Conservation (phyloP, 805 yeast species). For the Candida michaelii region DNA sequence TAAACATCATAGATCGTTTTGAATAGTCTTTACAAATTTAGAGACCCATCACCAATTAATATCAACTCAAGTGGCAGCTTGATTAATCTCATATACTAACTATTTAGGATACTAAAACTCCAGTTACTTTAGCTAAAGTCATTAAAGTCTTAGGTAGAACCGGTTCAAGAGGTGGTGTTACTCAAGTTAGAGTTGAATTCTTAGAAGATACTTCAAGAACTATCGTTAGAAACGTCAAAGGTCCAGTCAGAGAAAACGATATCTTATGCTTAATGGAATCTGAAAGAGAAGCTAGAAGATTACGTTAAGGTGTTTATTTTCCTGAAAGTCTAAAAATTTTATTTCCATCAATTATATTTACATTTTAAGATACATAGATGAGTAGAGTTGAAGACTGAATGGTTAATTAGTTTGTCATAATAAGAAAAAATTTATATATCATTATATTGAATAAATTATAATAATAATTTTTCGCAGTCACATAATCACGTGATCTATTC, state of each 20-base stretch:
- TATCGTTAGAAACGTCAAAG: slow-evolving; percentile 51
- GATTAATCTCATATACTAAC: slow-evolving; percentile 14
- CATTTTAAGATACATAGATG: slow-evolving; percentile 4
- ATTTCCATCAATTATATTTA: slow-evolving; percentile 4
- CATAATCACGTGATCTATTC: slow-evolving; percentile 5
- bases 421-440: slow-evolving; percentile 6
- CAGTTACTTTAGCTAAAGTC: slow-evolving; percentile 99
- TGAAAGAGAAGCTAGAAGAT: slow-evolving; percentile 98
- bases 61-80: too few species aligned
- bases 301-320: slow-evolving; percentile 53
- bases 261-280: slow-evolving; percentile 99
- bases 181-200: slow-evolving; percentile 51
- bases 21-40: too few species aligned
- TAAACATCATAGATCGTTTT: too few species aligned
- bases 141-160: slow-evolving; percentile 99
- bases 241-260: slow-evolving; percentile 67
- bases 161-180: slow-evolving; percentile 98
- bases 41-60: too few species aligned
- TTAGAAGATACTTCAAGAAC: slow-evolving; percentile 49
- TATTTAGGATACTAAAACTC: slow-evolving; percentile 54
- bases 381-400: not conserved
- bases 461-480: slow-evolving; percentile 9
- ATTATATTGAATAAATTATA: slow-evolving; percentile 7
- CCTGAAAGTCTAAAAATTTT: slow-evolving; percentile 6
- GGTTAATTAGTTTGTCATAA: slow-evolving; percentile 1